Conservation (phyloP, 306 rosid species). For the Mucuna pruriens region DNA sequence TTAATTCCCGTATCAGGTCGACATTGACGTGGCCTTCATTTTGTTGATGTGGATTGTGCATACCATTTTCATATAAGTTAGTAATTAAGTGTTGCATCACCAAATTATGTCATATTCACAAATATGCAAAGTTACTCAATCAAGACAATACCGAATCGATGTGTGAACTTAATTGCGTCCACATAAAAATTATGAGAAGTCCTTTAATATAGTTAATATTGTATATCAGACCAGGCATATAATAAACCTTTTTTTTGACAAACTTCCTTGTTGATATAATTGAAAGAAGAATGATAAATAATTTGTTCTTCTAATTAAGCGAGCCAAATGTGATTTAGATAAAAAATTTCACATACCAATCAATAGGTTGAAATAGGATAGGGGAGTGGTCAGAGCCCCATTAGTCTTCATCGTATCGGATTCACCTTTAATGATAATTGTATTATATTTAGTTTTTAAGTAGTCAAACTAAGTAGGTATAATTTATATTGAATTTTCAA, state of each 20-base stretch:
- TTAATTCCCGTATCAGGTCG: background rate
- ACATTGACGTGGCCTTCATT: background rate
- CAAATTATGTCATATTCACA: background rate
- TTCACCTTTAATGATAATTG: slow-evolving; percentile 20
- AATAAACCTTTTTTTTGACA: background rate
- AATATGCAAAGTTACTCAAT: background rate
- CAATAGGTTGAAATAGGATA: background rate
- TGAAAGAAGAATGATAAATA: background rate
- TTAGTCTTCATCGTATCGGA: background rate
- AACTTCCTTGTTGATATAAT: background rate
- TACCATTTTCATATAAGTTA: background rate
- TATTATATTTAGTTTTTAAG: slow-evolving; percentile 14
- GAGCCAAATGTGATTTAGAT: background rate
- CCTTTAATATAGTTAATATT: background rate
- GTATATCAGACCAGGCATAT: background rate
- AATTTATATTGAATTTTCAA: slow-evolving; percentile 4
- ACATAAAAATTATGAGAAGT: background rate
- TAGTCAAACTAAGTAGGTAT: slow-evolving; percentile 31
- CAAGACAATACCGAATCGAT: background rate
- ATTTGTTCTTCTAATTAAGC: background rate
- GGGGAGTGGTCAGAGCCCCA: background rate
- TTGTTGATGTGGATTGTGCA: background rate
- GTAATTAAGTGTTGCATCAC: slow-evolving; percentile 21
- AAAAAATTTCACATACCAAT: too few relatives aligned
- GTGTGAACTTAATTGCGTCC: background rate